Evolutionary conservation across 768 basidiomycete species (phyloP).

Genomic region (Leucocoprinus leucothites): DNA sequence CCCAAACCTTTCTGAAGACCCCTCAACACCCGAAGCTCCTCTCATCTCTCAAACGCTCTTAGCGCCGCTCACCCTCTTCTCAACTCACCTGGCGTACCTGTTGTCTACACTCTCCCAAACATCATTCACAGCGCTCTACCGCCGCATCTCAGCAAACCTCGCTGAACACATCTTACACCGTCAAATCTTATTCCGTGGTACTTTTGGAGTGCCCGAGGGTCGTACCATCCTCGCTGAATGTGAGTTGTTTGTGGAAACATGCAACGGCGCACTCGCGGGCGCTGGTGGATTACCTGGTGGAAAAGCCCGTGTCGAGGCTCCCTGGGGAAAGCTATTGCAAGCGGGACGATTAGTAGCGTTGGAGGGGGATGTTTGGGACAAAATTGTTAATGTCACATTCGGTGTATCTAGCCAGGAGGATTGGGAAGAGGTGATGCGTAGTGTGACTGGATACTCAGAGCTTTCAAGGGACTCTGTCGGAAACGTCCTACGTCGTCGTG

Average conservation of each 20-base stretch:
- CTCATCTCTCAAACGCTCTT: slow-evolving; percentile 67
- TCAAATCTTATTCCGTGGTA: slow-evolving; percentile 74
- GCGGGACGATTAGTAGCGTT: slow-evolving; percentile 66
- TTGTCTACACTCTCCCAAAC: slow-evolving; percentile 58
- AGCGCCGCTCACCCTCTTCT: slow-evolving; percentile 73
- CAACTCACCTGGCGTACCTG: slow-evolving; percentile 74
- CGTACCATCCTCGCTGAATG: slow-evolving; percentile 65
- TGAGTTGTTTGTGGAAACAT: slow-evolving; percentile 82
- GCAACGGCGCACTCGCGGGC: slow-evolving; percentile 49
- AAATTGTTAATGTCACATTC: slow-evolving; percentile 46
- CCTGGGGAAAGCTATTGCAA: slow-evolving; percentile 73
- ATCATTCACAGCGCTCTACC: slow-evolving; percentile 62
- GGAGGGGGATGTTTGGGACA: slow-evolving; percentile 51
- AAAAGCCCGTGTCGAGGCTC: slow-evolving; percentile 57
- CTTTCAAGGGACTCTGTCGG: slow-evolving; percentile 60
- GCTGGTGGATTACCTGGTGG: slow-evolving; percentile 35
- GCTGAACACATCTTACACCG: slow-evolving; percentile 82
- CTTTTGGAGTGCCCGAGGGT: slow-evolving; percentile 60
- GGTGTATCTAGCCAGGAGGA: slow-evolving; percentile 40
- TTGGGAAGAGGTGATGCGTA: slow-evolving; percentile 55
- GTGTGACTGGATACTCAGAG: slow-evolving; percentile 57
- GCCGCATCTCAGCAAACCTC: slow-evolving; percentile 66
- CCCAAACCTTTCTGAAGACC: background rate
- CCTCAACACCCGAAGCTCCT: slow-evolving; percentile 2
- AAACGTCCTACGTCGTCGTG: slow-evolving; percentile 47